Evolutionary conservation across 257 asterid genomes (phyloP), one percentile per base, ranked within the genome.

Genomic region (Paulownia fortunei): DNA sequence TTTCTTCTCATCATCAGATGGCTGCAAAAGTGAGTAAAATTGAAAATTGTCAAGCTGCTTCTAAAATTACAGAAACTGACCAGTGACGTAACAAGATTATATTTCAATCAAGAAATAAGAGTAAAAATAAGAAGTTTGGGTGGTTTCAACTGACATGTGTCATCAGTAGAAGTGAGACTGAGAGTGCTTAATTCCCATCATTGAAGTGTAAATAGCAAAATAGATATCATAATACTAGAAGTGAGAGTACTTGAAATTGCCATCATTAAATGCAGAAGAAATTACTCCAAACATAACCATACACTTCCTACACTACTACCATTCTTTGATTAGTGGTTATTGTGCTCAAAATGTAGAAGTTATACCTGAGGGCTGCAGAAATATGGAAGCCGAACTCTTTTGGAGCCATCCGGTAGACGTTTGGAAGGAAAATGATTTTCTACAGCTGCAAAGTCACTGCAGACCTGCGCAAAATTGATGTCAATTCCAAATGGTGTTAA

Each of bases 391-490:
- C 88, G 88, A 44, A 96, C 85, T 77, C 99, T 89, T 83, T 96
- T 96, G 47, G 99, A 96, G 62, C 99, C 98, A 86, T 96, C 99
- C 4, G 98, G 97, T 44, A 93, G 69, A 39, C 97, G 97, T 81
- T 93, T 93, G 72, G 75, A 81, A 1, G 94, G 89, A 70, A 80
- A 79, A 18, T 78, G 86, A 68, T 76, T 69, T 64, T 85, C 94
- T 3, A 56, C 76, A 15, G 80, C 76, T 49, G 83, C 77, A 75
- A 44, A 58, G 52, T 84, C 86, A 69, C 67, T 36, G 51, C 68
- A 69, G 46, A 92, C 94, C 99, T 96, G 89, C 66, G 73, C 52
- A 77, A 54, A 44, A 54, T 44, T 36, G 23, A 77, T 36, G 3
- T 2, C 11, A 32, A 52, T 47, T 41, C 3, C 16, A 72, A 26